Evolutionary conservation across 2,329 filamentous ascomycete species (phyloP).

Genomic region (Pseudopyrenochaeta lycopersici): DNA sequence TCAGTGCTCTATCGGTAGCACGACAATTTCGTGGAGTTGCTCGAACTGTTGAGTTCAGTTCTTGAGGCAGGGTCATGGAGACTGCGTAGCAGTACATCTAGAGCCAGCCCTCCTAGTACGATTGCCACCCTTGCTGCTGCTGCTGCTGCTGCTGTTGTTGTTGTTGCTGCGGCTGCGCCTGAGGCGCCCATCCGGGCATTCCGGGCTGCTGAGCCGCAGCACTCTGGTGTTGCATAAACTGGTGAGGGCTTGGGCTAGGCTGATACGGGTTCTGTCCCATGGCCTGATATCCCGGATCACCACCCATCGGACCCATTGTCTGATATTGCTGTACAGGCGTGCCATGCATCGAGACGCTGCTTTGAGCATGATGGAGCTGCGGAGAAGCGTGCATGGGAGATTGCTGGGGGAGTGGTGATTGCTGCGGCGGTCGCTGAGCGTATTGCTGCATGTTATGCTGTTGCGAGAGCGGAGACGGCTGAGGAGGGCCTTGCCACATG

Average conservation of each 20-base stretch:
- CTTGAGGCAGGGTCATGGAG: not conserved
- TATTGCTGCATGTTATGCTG: constrained; percentile 58
- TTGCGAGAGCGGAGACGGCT: constrained; percentile 58
- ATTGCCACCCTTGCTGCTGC: constrained; percentile 52
- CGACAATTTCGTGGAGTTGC: not conserved
- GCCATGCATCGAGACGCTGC: constrained; percentile 53
- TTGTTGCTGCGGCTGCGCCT: constrained; percentile 52
- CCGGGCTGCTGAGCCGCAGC: constrained; percentile 57
- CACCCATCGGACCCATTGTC: constrained; percentile 57
- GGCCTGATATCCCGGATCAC: constrained; percentile 51
- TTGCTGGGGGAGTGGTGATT: constrained; percentile 56
- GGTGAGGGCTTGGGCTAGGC: constrained; percentile 57
- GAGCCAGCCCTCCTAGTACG: constrained; percentile 32
- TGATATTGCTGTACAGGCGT: constrained; percentile 56
- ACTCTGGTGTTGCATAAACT: constrained; percentile 56
- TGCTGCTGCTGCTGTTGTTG: constrained; percentile 29
- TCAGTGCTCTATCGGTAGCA: not conserved
- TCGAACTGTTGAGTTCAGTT: not conserved
- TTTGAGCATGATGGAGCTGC: constrained; percentile 57
- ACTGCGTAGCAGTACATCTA: not conserved
- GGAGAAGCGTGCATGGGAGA: constrained; percentile 60
- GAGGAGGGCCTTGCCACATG: constrained; percentile 61
- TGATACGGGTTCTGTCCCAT: constrained; percentile 62
- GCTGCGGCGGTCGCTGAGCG: constrained; percentile 53
- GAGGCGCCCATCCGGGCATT: constrained; percentile 61